Base-by-base conservation (phyloP, 2,329 filamentous ascomycete species). In the Corinectria fuckeliana region DNA sequence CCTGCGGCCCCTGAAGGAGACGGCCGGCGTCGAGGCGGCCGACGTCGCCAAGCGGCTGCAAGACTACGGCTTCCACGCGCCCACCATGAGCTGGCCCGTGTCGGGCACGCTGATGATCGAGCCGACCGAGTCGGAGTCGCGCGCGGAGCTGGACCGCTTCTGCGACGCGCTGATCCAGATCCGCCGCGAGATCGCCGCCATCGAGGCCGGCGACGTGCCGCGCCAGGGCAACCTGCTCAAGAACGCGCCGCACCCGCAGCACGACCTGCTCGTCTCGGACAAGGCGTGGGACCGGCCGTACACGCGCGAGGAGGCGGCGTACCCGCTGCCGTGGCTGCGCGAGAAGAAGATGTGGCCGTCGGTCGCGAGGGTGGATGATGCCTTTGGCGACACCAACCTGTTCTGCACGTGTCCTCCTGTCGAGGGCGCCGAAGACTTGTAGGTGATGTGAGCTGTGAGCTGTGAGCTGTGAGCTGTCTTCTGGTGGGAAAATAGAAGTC, bases 261-360 rank as follows among this genome's bases (percentile, higher is more conserved):
- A 88, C 47, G 94, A 97, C 74, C 80, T 98, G 21, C 80, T 97
- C 47, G 73, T 82, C 1, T 84, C 85, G 2, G 77, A 58, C 5
- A 54, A 52, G 48, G 58, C 91, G 69, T 98, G 94, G 94, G 83
- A 92, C 66, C 83, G 94, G n/a, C 82, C 86, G 1, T 98, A 98
- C 75, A 86, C 82, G 2, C 81, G 92, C 26, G 90, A 95, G 79
- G 84, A 89, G 77, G 94, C 94, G 1, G 94, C 92, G 1, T 97
- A 96, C 75, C 94, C 94, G 14, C 74, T 96, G 62, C 82, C 88
- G 1, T 97, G 86, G 79, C 78, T 97, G 62, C 85, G 86, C 75
- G 91, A 96, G 85, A 97, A 96, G 89, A 98, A 97, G 83, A 97
- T 97, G 81, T 98, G 94, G 94, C 93, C 94, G 0, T 89, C 82